Conservation (phyloP, 331 rosid genomes). For the Pyrus hybrid region DNA sequence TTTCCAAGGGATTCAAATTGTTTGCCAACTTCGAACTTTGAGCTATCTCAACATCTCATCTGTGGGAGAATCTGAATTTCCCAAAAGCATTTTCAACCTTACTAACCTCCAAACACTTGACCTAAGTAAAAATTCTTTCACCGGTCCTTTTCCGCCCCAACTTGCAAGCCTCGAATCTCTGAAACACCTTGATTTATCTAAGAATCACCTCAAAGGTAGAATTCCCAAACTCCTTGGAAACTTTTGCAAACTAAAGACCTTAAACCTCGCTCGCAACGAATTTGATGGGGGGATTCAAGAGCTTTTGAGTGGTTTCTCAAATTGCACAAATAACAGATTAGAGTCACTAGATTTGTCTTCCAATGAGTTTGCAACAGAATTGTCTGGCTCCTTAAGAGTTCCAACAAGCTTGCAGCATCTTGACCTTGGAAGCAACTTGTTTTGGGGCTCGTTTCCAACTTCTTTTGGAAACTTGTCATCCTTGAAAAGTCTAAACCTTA, state of each 20-base stretch:
- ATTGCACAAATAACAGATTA: not conserved
- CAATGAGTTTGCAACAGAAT: not conserved
- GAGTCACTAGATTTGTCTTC: not conserved
- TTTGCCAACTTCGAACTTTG: constrained; percentile 6
- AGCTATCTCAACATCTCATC: not conserved
- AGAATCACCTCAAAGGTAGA: accelerated
- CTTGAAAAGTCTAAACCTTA: not conserved
- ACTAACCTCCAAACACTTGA: not conserved
- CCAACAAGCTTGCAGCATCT: not conserved
- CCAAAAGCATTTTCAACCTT: not conserved
- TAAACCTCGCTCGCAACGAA: accelerated
- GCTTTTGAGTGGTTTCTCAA: not conserved
- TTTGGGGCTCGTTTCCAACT: not conserved
- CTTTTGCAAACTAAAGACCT: not conserved
- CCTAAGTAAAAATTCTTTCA: not conserved
- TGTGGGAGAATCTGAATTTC: not conserved
- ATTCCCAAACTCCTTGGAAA: not conserved
- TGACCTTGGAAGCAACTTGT: accelerated
- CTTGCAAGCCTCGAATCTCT: not conserved
- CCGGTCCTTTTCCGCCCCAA: not conserved
- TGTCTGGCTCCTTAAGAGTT: not conserved
- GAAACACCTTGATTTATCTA: not conserved
- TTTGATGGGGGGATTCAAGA: not conserved
- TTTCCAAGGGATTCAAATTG: not conserved
- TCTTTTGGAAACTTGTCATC: not conserved